A percentile compares a stretch with the other conserved stretches of the same genome.
These are phyloP conservation scores for Jacaranda mimosifolia DNA, from an alignment of 257 asterid genomes.

Conservation along the genomic window DNA sequence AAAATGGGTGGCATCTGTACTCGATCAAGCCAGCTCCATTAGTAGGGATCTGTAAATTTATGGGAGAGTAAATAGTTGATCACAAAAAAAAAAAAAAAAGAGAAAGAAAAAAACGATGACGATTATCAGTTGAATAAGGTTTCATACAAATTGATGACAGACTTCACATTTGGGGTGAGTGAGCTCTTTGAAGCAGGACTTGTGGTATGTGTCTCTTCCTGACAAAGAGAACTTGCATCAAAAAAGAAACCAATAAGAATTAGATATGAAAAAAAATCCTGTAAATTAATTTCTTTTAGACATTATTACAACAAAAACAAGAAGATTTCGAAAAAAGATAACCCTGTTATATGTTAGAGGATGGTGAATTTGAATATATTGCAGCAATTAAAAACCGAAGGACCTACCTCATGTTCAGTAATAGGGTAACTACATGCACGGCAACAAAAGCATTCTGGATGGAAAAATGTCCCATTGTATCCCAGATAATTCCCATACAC, in stretches of 20 bases:
- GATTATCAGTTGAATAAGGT: slow-evolving; percentile 8
- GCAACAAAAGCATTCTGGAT: slow-evolving; percentile 83
- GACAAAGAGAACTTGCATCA: slow-evolving; percentile 75
- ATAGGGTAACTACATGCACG: slow-evolving; percentile 71
- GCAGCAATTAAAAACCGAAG: neutral
- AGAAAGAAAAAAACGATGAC: no score
- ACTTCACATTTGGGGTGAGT: slow-evolving; percentile 83
- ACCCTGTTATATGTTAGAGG: neutral
- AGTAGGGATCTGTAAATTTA: slow-evolving; percentile 65
- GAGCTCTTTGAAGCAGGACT: slow-evolving; percentile 77
- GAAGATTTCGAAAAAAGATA: no score
- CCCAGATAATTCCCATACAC: slow-evolving; percentile 77
- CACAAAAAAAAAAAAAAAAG: no score
- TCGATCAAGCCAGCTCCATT: slow-evolving; percentile 70
- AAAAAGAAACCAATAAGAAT: slow-evolving; percentile 48
- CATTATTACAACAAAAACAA: slow-evolving; percentile 1
- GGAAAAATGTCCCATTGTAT: slow-evolving; percentile 81
- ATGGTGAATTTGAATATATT: neutral
- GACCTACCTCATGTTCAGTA: slow-evolving; percentile 77
- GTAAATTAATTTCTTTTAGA: neutral
- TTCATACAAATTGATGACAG: slow-evolving; percentile 70
- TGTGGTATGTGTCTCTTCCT: slow-evolving; percentile 66
- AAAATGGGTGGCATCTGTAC: slow-evolving; percentile 81
- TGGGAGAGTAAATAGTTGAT: no score
- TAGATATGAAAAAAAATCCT: neutral